Evolutionary conservation across 2,329 filamentous ascomycete genomes (phyloP).

Genomic region (Exophiala alcalophila): DNA sequence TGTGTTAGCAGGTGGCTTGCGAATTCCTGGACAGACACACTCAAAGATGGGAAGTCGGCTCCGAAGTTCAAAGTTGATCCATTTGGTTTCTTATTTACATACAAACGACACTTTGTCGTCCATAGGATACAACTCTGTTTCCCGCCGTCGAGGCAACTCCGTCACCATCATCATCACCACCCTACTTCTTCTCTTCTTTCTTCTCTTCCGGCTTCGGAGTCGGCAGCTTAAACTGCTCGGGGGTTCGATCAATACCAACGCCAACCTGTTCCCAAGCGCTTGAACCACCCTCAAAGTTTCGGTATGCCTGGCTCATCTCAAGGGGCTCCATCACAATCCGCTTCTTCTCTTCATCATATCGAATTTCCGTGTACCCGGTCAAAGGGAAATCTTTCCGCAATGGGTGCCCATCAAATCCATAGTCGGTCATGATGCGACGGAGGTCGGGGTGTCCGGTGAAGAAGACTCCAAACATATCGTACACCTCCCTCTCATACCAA

Average conservation of each 20-base stretch:
- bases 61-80: too few relatives aligned
- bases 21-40: too few relatives aligned
- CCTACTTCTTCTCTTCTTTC: constrained; percentile 83
- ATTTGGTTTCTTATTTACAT: too few relatives aligned
- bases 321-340: constrained; percentile 96
- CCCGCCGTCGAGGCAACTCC: not conserved
- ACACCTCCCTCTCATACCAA: constrained; percentile 98
- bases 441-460: constrained; percentile 94
- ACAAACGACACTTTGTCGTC: too few relatives aligned
- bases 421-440: constrained; percentile 97
- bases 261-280: constrained; percentile 69
- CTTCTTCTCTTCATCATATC: constrained; percentile 99
- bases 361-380: constrained; percentile 95
- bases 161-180: too few relatives aligned
- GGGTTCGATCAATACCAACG: constrained; percentile 71
- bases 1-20: too few relatives aligned
- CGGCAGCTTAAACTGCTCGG: constrained; percentile 87
- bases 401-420: constrained; percentile 97
- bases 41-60: too few relatives aligned
- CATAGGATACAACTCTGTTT: not conserved
- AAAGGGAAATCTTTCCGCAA: constrained; percentile 96
- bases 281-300: constrained; percentile 91
- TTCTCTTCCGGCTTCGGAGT: constrained; percentile 93
- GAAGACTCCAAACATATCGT: constrained; percentile 96
- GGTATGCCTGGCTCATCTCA: constrained; percentile 96